phyloP scores from a whole-genome alignment of 257 asterid species.

The Solanum appendiculatum region DNA sequence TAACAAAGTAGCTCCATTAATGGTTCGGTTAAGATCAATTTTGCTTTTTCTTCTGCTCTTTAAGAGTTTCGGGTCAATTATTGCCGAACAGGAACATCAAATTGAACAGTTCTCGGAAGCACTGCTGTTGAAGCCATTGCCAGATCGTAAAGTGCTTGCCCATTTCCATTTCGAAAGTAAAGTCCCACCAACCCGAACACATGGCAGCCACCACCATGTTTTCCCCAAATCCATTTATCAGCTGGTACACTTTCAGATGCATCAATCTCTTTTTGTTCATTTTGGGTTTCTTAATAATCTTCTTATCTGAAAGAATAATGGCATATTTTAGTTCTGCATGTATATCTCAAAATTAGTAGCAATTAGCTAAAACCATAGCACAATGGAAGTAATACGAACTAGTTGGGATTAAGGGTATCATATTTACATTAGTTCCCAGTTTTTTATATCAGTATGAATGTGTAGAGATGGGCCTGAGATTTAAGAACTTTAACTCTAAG shows the following conservation, averaged over 20 bases:
- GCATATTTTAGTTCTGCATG: background rate
- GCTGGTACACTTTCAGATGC: constrained; percentile 35
- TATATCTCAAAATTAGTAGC: background rate
- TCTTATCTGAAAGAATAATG: background rate
- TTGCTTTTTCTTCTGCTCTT: constrained; percentile 29
- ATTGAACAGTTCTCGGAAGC: constrained; percentile 83
- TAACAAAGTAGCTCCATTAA: constrained; percentile 2
- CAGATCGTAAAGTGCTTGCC: constrained; percentile 83
- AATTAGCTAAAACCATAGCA: background rate
- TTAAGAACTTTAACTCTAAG: background rate
- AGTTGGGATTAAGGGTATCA: background rate
- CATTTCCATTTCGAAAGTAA: constrained; percentile 86
- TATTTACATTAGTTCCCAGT: background rate
- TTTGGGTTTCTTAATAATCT: background rate
- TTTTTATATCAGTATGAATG: background rate
- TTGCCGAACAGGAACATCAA: constrained; percentile 17
- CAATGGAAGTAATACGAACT: background rate
- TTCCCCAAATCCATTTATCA: constrained; percentile 95
- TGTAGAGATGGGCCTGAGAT: background rate
- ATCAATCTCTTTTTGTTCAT: background rate
- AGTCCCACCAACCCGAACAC: constrained; percentile 58
- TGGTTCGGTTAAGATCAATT: constrained; percentile 25
- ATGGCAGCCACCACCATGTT: constrained; percentile 87
- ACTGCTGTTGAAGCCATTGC: constrained; percentile 76
- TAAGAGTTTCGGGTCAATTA: constrained; percentile 21